Evolutionary conservation across 208 protist genomes (phyloP), one percentile per base, ranked within the genome.

Genomic region (Wallacemonas sp.): DNA sequence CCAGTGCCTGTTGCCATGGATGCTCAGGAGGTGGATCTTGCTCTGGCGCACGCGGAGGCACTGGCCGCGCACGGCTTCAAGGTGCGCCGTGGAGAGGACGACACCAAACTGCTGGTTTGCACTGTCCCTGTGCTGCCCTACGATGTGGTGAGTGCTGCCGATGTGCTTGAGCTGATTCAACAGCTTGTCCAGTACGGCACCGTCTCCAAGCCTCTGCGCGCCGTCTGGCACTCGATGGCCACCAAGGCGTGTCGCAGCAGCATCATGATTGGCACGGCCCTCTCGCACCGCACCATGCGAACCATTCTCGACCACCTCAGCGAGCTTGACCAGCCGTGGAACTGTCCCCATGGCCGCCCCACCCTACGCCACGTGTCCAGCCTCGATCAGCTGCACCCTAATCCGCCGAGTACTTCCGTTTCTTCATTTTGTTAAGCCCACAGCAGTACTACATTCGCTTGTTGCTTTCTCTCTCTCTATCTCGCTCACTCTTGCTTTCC

Each of bases 341-440:
- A 86, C 73, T 98, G 94, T 57, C 96, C 96, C n/a, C 96, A 98
- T 68, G 96, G 96, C 22, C 75, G 96, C 21, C 93, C 94, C 3
- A 98, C 94, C 12, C 59, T 97, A 48, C 81, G 92, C 32, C 77
- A 90, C 48, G 58, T 93, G 15, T 60, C 72, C 21, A 83, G 68
- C 41, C 59, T 93, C 0, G 59, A 63, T 3, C 45, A 71, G n/a
- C 54, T 77, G 21, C 52, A 45, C n/a, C 50, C 50, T 3, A 57
- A 37, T 32, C 12, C 37, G 17, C 13, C 4, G 29, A 19, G 15
- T 26, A 44, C 15, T 1, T 17, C 60, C 3, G 8, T 48, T 45
- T 29, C 48, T 32, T 13, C 50, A n/a, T 45, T 36, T 32, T 9
- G 27, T 58, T 57, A 1, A 22, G 48, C 42, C 42, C 13, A 61